Base-by-base conservation (phyloP, 495 filamentous ascomycete genomes). In the Halenospora varia region DNA sequence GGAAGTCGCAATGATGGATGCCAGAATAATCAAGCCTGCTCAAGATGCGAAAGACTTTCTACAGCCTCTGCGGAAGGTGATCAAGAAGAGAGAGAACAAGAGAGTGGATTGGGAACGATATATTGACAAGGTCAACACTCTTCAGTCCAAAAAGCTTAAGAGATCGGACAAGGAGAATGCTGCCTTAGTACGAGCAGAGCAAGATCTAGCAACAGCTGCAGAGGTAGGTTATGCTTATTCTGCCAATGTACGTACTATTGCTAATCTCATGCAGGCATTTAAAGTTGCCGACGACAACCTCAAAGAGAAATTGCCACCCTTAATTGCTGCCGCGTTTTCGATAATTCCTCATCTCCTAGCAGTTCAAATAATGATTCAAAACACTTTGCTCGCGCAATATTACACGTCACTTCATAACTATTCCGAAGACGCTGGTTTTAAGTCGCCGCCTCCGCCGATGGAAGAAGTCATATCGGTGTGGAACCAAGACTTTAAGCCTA, bases 31-130 rank as follows among this genome's bases (percentile, higher is more conserved):
- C 40, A 77, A 77, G 59, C 91, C 92, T 1, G 87, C 89, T 2
- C 77, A 76, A 18, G 80, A 88, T 50, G 90, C 88, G 2, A 87
- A 86, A 65, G 83, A 88, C 49, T 83, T 69, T 42, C 75, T 96
- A 56, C 77, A 82, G 55, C 88, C 89, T 0, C 77, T 96, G 68
- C 88, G 91, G 66, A 96, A 93, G 71, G 87, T 87, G 2, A 93
- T 97, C 69, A 96, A 96, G 75, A 93, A 90, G 66, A 78, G 93
- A 41, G 90, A 95, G 64, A 88, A 96, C 63, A 90, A 86, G 71
- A 88, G 96, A 78, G 65, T 94, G 46, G 93, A 97, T 68, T 96
- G 85, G 65, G 93, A 97, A 71, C 85, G 87, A 57, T 85, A 84
- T 56, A 84, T 92, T 66, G 81, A 87, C 54, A 83, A 85, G 54